Base-by-base conservation (phyloP, 1,284 basidiomycete species). In the Cryptococcus hybrid region DNA sequence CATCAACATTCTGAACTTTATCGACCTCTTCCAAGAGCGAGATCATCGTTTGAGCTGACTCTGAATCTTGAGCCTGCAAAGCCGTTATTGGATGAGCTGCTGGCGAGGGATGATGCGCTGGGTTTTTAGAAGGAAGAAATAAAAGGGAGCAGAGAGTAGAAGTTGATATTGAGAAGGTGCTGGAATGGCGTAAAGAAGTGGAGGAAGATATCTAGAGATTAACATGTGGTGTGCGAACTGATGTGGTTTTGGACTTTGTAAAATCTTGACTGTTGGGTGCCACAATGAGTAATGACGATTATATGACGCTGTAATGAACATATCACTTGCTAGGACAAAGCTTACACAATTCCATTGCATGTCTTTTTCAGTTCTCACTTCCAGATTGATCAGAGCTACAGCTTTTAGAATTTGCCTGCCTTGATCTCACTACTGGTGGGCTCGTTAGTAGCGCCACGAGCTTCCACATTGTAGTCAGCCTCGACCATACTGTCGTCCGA, bases 401-500 rank as follows among this genome's bases (percentile, higher is more conserved):
- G 5, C 24, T 30, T 35, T 53, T 48, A 35, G 15, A 39, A 5
- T 39, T 18, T 36, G 5, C 18, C 44, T 40, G 13, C 34, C n/a
- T 30, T 30, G 13, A 67, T 65, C 52, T 66, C 64, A n/a, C 57
- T 52, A 53, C 61, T 66, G 11, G 64, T 68, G 7, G 62, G 67
- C 18, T 55, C 64, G 30, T 57, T 53, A 4, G 61, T 60, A 7
- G 62, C 55, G 30, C 59, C 55, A 38, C 47, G 51, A 3, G 60
- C 54, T 39, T 62, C 52, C 24, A 56, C 61, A n/a, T 63, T 54
- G 8, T 45, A 12, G 34, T 58, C 57, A 24, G 71, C 47, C 52
- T 66, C 61, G 1, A 68, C 62, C 47, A 79, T 50, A 7, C 42
- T 38, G 0, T 73, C 73, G 11, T 74, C 70, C 1, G 67, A 63